These are phyloP conservation scores for Fraxinus dipetala DNA, from an alignment of 305 asterid genomes.

Conservation along the genomic window DNA sequence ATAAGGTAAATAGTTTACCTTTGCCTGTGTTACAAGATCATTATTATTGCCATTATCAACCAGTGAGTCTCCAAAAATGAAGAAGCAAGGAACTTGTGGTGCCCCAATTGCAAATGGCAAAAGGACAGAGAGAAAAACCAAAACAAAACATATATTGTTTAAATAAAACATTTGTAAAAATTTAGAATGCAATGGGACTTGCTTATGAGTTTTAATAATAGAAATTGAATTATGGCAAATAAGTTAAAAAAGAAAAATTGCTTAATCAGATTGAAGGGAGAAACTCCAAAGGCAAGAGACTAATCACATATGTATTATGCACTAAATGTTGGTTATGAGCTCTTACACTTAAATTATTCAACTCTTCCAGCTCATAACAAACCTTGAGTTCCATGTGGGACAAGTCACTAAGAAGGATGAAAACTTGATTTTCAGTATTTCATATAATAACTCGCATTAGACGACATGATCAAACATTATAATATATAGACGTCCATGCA, in stretches of 20 bases:
- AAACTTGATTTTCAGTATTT: not conserved
- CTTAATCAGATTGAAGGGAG: not conserved
- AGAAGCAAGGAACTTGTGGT: slow-evolving; percentile 39
- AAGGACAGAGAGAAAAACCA: not conserved
- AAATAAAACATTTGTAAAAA: not conserved
- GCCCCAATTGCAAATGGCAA: not conserved
- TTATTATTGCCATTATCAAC: slow-evolving; percentile 46
- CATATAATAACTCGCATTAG: no score
- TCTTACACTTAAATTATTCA: not conserved
- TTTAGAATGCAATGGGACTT: not conserved
- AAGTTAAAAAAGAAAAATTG: not conserved
- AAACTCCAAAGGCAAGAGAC: not conserved
- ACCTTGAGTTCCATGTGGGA: not conserved
- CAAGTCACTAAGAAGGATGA: not conserved
- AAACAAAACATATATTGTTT: not conserved
- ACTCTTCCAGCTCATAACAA: not conserved
- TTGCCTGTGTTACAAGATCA: slow-evolving; percentile 23
- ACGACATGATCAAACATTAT: not conserved
- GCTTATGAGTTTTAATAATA: not conserved
- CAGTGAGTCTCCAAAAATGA: slow-evolving; percentile 45
- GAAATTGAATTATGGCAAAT: not conserved
- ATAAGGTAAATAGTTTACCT: slow-evolving; percentile 32
- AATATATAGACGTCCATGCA: not conserved
- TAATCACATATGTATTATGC: not conserved
- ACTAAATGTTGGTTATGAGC: not conserved